These are phyloP conservation scores for Cymodocea nodosa DNA, from an alignment of 116 monocot genomes.

Conservation along the genomic window DNA sequence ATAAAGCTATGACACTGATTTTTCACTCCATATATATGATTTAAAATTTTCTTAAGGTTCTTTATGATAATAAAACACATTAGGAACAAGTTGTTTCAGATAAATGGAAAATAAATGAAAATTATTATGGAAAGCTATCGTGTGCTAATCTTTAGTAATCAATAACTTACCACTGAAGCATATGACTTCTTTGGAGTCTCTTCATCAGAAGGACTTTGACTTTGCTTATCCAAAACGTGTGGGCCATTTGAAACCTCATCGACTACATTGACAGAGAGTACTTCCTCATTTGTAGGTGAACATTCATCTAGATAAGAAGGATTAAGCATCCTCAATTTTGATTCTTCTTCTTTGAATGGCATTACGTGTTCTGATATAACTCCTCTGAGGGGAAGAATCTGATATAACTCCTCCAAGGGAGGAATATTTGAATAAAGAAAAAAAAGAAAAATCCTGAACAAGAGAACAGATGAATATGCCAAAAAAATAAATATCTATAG, in stretches of 20 bases:
- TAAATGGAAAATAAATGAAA: too few relatives aligned
- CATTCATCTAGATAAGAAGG: slow-evolving; percentile 21
- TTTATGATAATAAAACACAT: too few relatives aligned
- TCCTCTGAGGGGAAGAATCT: neutral
- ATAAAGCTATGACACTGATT: too few relatives aligned
- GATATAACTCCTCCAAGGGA: neutral
- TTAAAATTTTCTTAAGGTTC: too few relatives aligned
- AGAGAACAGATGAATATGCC: neutral
- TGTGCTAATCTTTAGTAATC: neutral
- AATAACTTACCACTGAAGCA: slow-evolving; percentile 54
- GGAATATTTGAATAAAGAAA: slow-evolving; percentile 2
- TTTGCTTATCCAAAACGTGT: too few relatives aligned
- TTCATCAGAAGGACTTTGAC: slow-evolving; percentile 6
- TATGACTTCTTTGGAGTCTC: slow-evolving; percentile 63
- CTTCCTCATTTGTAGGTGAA: too few relatives aligned
- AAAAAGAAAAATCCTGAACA: neutral
- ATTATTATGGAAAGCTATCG: neutral
- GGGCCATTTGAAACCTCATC: too few relatives aligned
- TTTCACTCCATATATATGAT: too few relatives aligned
- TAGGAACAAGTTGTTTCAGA: too few relatives aligned
- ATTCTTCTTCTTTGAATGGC: slow-evolving; percentile 13
- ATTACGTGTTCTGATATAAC: slow-evolving; percentile 2
- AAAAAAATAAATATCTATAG: neutral
- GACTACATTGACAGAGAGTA: neutral
- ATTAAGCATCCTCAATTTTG: slow-evolving; percentile 34